Evolutionary conservation across 768 basidiomycete genomes (phyloP).

Genomic region (Butyriboletus loyo): DNA sequence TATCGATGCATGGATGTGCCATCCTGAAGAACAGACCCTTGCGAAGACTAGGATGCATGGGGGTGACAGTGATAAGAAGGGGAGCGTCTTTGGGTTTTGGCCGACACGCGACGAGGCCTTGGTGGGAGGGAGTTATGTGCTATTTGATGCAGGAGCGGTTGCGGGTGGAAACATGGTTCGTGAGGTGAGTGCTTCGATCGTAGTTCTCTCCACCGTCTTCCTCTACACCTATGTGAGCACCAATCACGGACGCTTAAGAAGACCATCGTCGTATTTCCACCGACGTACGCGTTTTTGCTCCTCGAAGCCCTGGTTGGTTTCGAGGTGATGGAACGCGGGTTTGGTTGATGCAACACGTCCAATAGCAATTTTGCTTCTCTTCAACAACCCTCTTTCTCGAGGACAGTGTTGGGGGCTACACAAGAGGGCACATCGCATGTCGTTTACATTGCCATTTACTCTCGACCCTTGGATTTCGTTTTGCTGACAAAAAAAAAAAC

Average conservation of each 20-base stretch:
- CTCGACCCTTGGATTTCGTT: constrained; percentile 12
- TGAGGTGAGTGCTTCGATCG: constrained; percentile 47
- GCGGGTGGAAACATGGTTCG: constrained; percentile 30
- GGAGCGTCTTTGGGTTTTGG: constrained; percentile 62
- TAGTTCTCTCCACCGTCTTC: constrained; percentile 2
- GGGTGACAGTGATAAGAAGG: constrained; percentile 19
- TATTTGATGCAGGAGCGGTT: constrained; percentile 66
- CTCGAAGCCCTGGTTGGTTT: constrained; percentile 64
- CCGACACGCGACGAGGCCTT: constrained; percentile 69
- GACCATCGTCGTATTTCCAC: constrained; percentile 76
- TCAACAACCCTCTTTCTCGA: constrained; percentile 86
- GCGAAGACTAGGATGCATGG: constrained; percentile 43
- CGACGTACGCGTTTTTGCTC: constrained; percentile 40
- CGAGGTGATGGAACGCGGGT: constrained; percentile 22
- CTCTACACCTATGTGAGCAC: background rate
- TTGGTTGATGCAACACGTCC: constrained; percentile 97
- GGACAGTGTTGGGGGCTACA: constrained; percentile 85
- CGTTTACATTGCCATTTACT: background rate
- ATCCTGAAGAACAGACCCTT: constrained; percentile 75
- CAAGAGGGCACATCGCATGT: constrained; percentile 64
- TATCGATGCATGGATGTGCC: constrained; percentile 98
- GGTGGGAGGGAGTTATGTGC: constrained; percentile 86
- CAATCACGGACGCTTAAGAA: constrained; percentile 79
- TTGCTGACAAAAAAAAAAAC: constrained; percentile 14
- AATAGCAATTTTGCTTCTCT: constrained; percentile 57